phyloP scores from a whole-genome alignment of 2,329 filamentous ascomycete species.

The Chaetothyriales sp. region DNA sequence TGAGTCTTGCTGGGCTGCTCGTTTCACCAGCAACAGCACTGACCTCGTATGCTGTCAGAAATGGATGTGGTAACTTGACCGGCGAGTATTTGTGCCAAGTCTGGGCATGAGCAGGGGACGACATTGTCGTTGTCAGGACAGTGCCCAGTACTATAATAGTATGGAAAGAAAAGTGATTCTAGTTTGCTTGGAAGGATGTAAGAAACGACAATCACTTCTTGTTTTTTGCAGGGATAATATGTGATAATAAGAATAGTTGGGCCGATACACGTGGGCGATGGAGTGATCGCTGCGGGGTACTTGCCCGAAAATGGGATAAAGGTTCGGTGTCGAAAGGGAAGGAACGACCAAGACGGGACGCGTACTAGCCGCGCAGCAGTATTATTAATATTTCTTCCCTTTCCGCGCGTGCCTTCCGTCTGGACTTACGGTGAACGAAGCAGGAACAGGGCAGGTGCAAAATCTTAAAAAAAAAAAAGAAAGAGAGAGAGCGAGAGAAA shows the following conservation, averaged over 20 bases:
- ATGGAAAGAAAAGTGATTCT: no score
- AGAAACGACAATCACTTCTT: no score
- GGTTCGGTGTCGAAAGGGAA: no score
- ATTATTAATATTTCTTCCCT: slow-evolving; percentile 3
- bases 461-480: no score
- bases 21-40: slow-evolving; percentile 16
- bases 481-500: no score
- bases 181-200: no score
- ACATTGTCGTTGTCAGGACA: background rate
- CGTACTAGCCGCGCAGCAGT: background rate
- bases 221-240: no score
- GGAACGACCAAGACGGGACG: background rate
- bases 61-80: slow-evolving; percentile 34
- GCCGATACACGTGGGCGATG: background rate
- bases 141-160: no score
- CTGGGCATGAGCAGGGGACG: background rate
- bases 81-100: slow-evolving; percentile 20
- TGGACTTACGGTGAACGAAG: no score
- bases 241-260: no score
- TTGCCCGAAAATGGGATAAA: background rate
- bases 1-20: slow-evolving; percentile 16
- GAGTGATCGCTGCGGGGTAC: background rate
- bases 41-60: slow-evolving; percentile 30
- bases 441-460: no score
- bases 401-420: no score